Base-by-base conservation (phyloP, 2,329 filamentous ascomycete species). In the Tympanopsis confertula region DNA sequence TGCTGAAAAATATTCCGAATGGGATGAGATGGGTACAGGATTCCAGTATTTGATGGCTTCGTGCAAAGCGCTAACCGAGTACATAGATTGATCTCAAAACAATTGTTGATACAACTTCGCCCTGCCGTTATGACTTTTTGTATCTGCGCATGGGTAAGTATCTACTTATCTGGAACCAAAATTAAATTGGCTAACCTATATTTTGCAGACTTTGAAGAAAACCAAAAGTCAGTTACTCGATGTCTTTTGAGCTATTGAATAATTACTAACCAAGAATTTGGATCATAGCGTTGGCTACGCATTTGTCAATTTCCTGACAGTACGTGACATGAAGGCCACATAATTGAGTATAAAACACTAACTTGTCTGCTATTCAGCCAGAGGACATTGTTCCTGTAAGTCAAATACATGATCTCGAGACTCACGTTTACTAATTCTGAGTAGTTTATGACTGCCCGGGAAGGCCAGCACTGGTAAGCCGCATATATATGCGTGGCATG, bases 1-100 rank as follows among this genome's bases (percentile, higher is more conserved):
- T 96, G 89, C 61, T 95, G 20, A 80, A 89, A 28, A 95, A 96
- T 55, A 89, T 95, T 35, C 89, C 89, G 1, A 94, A 94, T 61
- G 86, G 88, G 49, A 79, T 94, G n/a, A n/a, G n/a, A n/a, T n/a
- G n/a, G n/a, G n/a, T n/a, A n/a, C n/a, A n/a, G n/a, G n/a, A n/a
- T n/a, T n/a, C n/a, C n/a, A n/a, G n/a, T n/a, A n/a, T n/a, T n/a
- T n/a, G n/a, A n/a, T n/a, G n/a, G n/a, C n/a, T n/a, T n/a, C n/a
- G n/a, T n/a, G 22, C 22, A 26, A 7, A 26, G 7, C 22, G 7
- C 22, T 26, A 26, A 26, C 22, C 22, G 7, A 26, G 24, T 40
- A 76, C 86, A 49, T 77, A 86, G 57, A 64, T 69, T 0, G 79
- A 83, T 63, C 62, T 95, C 13, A 93, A 93, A 64, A 60, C 67